Base-by-base conservation (phyloP, 108 stramenopile species). In the Nitzschia sp. region DNA sequence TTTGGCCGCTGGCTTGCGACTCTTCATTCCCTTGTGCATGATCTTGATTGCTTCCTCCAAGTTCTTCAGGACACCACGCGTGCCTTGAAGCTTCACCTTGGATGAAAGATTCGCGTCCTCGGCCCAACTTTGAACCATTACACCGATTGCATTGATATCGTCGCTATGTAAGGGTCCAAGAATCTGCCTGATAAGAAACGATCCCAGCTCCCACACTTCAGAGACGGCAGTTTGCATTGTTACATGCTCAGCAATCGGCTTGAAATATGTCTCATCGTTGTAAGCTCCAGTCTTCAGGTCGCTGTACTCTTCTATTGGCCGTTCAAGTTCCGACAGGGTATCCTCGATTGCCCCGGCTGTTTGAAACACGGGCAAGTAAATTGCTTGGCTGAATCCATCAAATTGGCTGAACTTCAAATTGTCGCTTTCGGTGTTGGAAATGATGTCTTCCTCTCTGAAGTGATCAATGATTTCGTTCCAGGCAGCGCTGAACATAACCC, bases 401-500 rank as follows among this genome's bases (percentile, higher is more conserved):
- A 97, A 99, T 32, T 88, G 81, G 36, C 94, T 93, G 79, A 99
- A 99, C 69, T 93, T 93, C 48, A 99, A 76, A 56, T 93, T 92
- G 63, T 91, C 92, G 58, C 89, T 87, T 76, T 99, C 98, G 0
- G 82, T 67, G 65, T 96, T 96, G 22, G 92, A 95, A 54, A 99
- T 78, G 66, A 96, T 85, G 78, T 99, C 98, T 58, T 97, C 92
- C 32, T 88, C 78, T 48, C 89, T 73, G 63, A 98, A 90, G 46
- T 91, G 85, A 65, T 93, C 94, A 63, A 96, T 93, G 63, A 98
- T 89, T 67, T 97, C 96, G 68, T 99, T 99, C 98, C 98, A 99
- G 2, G 95, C 96, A 31, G 95, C 89, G 58, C 94, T 94, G 71
- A 99, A 97, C 84, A 96, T 91, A 2, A 92, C 94, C 98, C 98